Evolutionary conservation across 1,139 yeast species (phyloP).

Genomic region (Debaryomyces subglobosus): DNA sequence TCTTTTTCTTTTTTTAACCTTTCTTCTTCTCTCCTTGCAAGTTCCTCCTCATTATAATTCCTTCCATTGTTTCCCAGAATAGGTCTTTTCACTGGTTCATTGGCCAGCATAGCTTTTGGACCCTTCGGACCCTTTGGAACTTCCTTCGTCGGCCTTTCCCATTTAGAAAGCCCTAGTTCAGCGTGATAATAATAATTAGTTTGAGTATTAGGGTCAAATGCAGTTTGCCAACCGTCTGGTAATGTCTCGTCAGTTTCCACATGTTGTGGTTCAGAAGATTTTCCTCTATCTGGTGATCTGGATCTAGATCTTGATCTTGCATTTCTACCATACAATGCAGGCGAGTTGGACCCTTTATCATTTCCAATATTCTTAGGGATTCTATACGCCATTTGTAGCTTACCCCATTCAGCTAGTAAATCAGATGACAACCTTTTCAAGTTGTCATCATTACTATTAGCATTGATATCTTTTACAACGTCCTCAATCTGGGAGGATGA

Average conservation of each 20-base stretch:
- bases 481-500: conserved; percentile 77
- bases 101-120: conserved; percentile 6
- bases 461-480: conserved; percentile 52
- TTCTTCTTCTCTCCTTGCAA: conserved; percentile 41
- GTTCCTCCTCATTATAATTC: conserved; percentile 18
- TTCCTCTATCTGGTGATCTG: conserved; percentile 18
- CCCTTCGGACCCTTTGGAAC: conserved; percentile 18
- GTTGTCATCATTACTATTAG: conserved; percentile 30
- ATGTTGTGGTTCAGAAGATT: conserved; percentile 11
- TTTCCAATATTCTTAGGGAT: conserved; percentile 57
- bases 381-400: conserved; percentile 78
- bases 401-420: conserved; percentile 71
- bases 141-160: conserved; percentile 57
- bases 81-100: conserved; percentile 1
- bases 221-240: conserved; percentile 59
- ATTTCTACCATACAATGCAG: conserved; percentile 22
- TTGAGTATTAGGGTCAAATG: conserved; percentile 43
- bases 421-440: conserved; percentile 41
- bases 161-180: conserved; percentile 48
- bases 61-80: conserved; percentile 5
- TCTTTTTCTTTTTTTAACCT: conserved; percentile 37
- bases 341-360: conserved; percentile 13
- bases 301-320: conserved; percentile 23
- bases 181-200: conserved; percentile 58
- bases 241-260: conserved; percentile 32